Base-by-base conservation (phyloP, 192 early-diverging fungal genomes). In the Dimargaris verticillata region DNA sequence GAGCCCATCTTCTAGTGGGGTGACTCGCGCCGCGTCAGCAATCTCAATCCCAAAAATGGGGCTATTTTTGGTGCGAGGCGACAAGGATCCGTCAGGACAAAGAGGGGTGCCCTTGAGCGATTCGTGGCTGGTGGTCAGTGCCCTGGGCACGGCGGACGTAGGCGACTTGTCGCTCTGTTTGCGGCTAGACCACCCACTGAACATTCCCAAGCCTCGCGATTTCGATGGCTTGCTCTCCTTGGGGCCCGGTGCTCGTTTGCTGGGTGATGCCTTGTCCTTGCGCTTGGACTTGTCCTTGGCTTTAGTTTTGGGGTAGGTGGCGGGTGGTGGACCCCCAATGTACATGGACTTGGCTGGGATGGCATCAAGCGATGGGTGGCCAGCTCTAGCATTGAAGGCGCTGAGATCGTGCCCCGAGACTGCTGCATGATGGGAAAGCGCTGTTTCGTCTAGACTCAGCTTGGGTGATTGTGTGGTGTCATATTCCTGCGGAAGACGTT, bases 31-130 rank as follows among this genome's bases (percentile, higher is more conserved):
- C 25, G 61, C 61, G 28, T 25, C 22, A 11, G 44, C 45, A 20
- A 61, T 20, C n/a, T 45, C 44, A 29, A 26, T 15, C 0, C 61
- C 61, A 61, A 61, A 61, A 1, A 61, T 45, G 22, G 53, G 53
- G 18, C n/a, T n/a, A 33, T 33, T 15, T 29, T 38, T 26, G 26
- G 25, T 18, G 28, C 53, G 53, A 38, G 33, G 33, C 10, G 53
- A 33, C 17, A 18, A 11, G 18, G 28, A 26, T 6, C 22, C 5
- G 28, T 14, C 18, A 7, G n/a, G 11, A 28, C 20, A 20, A 11
- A 55, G 26, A 2, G 53, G 53, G 1, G 28, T 28, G 5, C 53
- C 53, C 53, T 55, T 55, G 53, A 55, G 53, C 22, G 53, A 55
- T 55, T 55, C 53, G 26, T 26, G 18, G 33, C 53, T 55, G 33